Conservation (phyloP, 192 early-diverging fungal genomes). For the Phycomyces nitens region DNA sequence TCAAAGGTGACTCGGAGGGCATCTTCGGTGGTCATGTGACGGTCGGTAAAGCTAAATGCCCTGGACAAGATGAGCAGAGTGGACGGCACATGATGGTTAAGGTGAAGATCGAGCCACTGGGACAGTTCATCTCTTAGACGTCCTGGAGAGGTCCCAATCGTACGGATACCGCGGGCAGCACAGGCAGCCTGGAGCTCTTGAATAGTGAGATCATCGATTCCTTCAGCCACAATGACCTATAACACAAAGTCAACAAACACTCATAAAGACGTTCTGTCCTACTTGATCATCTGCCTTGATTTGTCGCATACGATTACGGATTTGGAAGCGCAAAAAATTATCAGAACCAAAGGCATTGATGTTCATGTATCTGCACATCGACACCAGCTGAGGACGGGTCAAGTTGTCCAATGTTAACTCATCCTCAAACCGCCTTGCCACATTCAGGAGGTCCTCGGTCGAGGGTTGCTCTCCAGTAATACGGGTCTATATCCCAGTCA, state of each 20-base stretch:
- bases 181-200: slow-evolving; percentile 84
- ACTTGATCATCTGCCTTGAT: slow-evolving; percentile 83
- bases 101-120: slow-evolving; percentile 91
- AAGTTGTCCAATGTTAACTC: slow-evolving; percentile 87
- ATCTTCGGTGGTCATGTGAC: slow-evolving; percentile 45
- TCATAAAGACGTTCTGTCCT: neutral
- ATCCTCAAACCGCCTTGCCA: slow-evolving; percentile 87
- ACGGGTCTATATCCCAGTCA: slow-evolving; percentile 50
- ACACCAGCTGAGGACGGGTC: slow-evolving; percentile 88
- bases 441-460: slow-evolving; percentile 72
- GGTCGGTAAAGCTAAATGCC: slow-evolving; percentile 70
- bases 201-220: slow-evolving; percentile 77
- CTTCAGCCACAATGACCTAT: slow-evolving; percentile 62
- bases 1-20: slow-evolving; percentile 87
- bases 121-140: slow-evolving; percentile 77
- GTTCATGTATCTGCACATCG: slow-evolving; percentile 91
- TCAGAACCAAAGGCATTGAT: slow-evolving; percentile 93
- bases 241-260: too few relatives aligned
- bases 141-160: slow-evolving; percentile 78
- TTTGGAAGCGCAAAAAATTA: slow-evolving; percentile 84
- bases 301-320: slow-evolving; percentile 74
- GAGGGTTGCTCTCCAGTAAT: slow-evolving; percentile 72
- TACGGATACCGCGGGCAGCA: slow-evolving; percentile 81
- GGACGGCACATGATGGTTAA: slow-evolving; percentile 85
- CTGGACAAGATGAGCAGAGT: slow-evolving; percentile 84